Evolutionary conservation across 1,284 basidiomycete species (phyloP).

Genomic region (Retiboletus flavoniger): DNA sequence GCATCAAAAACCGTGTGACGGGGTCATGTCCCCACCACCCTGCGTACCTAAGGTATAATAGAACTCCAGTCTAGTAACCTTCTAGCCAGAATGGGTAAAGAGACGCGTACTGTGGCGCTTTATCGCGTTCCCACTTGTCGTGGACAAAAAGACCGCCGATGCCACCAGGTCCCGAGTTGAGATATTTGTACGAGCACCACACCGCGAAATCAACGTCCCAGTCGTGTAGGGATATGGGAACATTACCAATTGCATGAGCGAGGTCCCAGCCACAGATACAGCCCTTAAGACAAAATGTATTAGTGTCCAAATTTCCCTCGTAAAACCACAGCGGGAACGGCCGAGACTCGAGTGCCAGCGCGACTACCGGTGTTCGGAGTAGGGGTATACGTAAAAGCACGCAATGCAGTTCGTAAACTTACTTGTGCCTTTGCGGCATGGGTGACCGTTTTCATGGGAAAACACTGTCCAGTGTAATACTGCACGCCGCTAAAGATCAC

Average conservation of each 20-base stretch:
- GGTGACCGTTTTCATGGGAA: conserved; percentile 85
- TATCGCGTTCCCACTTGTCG: conserved; percentile 68
- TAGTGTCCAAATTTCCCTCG: conserved; percentile 13
- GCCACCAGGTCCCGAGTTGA: conserved; percentile 93
- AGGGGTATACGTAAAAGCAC: conserved; percentile 31
- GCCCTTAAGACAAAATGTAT: conserved; percentile 51
- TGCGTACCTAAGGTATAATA: conserved; percentile 58
- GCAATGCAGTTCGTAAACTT: conserved; percentile 23
- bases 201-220: conserved; percentile 97
- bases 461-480: conserved; percentile 97
- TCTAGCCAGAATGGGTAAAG: conserved; percentile 15
- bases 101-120: conserved; percentile 54
- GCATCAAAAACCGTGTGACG: conserved; percentile 89
- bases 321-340: conserved; percentile 9
- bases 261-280: conserved; percentile 95
- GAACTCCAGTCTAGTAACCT: conserved; percentile 8
- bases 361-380: conserved; percentile 4
- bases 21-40: conserved; percentile 99
- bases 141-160: conserved; percentile 94
- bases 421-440: conserved; percentile 81
- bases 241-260: conserved; percentile 94
- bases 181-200: conserved; percentile 98
- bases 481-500: conserved; percentile 91
- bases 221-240: conserved; percentile 84
- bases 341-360: conserved; percentile 2